A percentile compares a stretch with the other conserved stretches of the same genome.
These are phyloP conservation scores for Pulveroboletus ravenelii DNA, from an alignment of 768 basidiomycete species.

Conservation along the genomic window DNA sequence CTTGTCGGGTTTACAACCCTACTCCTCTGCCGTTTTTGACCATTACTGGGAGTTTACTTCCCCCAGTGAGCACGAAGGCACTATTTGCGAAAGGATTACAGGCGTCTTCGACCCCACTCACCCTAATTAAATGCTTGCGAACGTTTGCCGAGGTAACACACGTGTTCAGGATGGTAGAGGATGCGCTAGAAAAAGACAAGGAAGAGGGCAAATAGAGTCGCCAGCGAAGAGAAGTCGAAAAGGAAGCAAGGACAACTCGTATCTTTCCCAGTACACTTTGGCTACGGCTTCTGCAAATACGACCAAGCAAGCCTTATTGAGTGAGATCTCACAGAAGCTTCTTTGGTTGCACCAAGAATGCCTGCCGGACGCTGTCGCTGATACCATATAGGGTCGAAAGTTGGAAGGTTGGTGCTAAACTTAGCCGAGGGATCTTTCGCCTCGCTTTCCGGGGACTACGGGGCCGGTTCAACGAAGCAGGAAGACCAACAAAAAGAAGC, in stretches of 20 bases:
- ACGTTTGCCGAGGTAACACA: conserved; percentile 61
- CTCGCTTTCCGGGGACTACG: conserved; percentile 12
- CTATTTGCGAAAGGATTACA: conserved; percentile 82
- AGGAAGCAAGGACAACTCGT: conserved; percentile 69
- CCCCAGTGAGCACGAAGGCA: conserved; percentile 65
- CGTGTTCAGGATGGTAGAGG: conserved; percentile 44
- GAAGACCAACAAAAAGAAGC: conserved; percentile 14
- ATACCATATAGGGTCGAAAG: conserved; percentile 77
- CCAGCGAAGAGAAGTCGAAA: conserved; percentile 62
- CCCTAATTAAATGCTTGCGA: conserved; percentile 65
- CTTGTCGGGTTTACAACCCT: conserved; percentile 56
- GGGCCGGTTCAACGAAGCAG: conserved; percentile 4
- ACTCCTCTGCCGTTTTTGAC: conserved; percentile 67
- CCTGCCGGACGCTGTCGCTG: conserved; percentile 62
- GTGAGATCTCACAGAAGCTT: conserved; percentile 75
- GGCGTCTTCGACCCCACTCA: conserved; percentile 44
- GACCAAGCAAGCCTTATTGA: conserved; percentile 55
- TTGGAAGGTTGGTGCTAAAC: conserved; percentile 66
- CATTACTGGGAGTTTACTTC: conserved; percentile 78
- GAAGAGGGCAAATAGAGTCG: conserved; percentile 69
- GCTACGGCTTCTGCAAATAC: conserved; percentile 23
- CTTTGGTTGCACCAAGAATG: conserved; percentile 82
- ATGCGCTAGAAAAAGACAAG: conserved; percentile 56
- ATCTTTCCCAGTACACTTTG: conserved; percentile 64
- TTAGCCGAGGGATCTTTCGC: conserved; percentile 34